These are phyloP conservation scores for Westerdykella sp. DNA, from an alignment of 2,329 filamentous ascomycete species.

Conservation along the genomic window DNA sequence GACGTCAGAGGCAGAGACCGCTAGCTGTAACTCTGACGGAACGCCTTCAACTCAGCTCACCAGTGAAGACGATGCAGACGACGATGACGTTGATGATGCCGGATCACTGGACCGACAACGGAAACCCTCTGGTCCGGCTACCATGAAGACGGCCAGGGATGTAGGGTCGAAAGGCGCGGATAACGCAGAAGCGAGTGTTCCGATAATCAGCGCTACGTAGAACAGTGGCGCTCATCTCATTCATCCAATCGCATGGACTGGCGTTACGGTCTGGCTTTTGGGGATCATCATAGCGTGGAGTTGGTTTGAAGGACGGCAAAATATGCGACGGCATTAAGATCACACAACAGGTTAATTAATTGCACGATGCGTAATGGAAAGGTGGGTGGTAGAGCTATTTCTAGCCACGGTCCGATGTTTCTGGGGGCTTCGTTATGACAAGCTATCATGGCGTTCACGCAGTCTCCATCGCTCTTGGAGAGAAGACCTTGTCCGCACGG, in stretches of 20 bases:
- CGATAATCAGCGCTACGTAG: background rate
- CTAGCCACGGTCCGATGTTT: too few relatives aligned
- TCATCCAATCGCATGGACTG: too few relatives aligned
- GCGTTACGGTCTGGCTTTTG: background rate
- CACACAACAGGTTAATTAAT: background rate
- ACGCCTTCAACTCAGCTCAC: constrained; percentile 19
- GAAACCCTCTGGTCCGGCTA: background rate
- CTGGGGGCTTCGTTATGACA: too few relatives aligned
- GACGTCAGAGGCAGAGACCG: constrained; percentile 13
- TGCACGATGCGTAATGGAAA: too few relatives aligned
- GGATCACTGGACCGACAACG: background rate
- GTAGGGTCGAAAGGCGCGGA: background rate
- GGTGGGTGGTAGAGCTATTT: too few relatives aligned
- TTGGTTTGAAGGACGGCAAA: background rate
- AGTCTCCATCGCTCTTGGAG: too few relatives aligned
- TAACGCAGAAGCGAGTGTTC: background rate
- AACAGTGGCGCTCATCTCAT: too few relatives aligned
- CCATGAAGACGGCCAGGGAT: background rate
- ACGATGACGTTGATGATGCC: background rate
- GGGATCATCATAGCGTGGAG: background rate
- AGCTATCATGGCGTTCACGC: too few relatives aligned
- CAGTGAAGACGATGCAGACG: constrained; percentile 17
- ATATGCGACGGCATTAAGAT: background rate
- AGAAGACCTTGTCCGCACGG: too few relatives aligned
- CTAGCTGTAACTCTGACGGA: constrained; percentile 14